These are phyloP conservation scores for Brassica incana DNA, from an alignment of 345 rosid species.

Conservation along the genomic window DNA sequence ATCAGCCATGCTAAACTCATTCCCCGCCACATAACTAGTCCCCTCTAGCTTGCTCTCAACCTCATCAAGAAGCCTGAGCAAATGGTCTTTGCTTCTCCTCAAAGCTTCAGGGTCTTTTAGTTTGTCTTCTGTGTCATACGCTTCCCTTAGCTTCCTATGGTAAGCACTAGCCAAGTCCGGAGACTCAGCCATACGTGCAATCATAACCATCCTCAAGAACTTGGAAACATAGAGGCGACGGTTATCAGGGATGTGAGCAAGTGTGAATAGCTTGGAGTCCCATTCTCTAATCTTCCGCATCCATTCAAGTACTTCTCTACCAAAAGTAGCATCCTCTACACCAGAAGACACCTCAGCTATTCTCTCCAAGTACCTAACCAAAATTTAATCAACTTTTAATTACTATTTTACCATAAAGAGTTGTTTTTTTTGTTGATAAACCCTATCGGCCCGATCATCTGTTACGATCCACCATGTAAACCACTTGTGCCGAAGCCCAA, in stretches of 20 bases:
- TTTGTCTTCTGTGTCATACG: slow-evolving; percentile 69
- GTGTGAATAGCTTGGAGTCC: slow-evolving; percentile 79
- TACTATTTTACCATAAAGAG: slow-evolving; percentile 27
- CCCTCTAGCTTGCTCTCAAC: slow-evolving; percentile 58
- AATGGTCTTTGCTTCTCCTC: slow-evolving; percentile 59
- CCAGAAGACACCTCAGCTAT: slow-evolving; percentile 66
- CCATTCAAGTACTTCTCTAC: slow-evolving; percentile 66
- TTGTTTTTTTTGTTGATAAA: too few relatives aligned
- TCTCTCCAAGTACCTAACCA: slow-evolving; percentile 76
- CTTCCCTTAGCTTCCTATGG: slow-evolving; percentile 75
- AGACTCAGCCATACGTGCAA: slow-evolving; percentile 81
- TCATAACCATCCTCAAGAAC: slow-evolving; percentile 72
- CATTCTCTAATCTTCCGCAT: slow-evolving; percentile 79
- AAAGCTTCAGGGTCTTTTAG: slow-evolving; percentile 51
- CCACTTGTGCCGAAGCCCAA: too few relatives aligned
- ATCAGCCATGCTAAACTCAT: slow-evolving; percentile 88
- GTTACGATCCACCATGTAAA: too few relatives aligned
- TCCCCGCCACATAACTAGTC: slow-evolving; percentile 59
- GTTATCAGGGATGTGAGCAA: slow-evolving; percentile 62
- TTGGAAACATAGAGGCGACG: slow-evolving; percentile 59
- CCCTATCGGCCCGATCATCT: too few relatives aligned
- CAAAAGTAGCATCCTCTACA: slow-evolving; percentile 43
- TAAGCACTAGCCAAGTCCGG: slow-evolving; percentile 84
- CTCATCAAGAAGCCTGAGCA: slow-evolving; percentile 63
- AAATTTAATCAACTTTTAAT: slow-evolving; percentile 32